phyloP scores from a whole-genome alignment of 768 basidiomycete genomes.

The Rhodotorula graminis region DNA sequence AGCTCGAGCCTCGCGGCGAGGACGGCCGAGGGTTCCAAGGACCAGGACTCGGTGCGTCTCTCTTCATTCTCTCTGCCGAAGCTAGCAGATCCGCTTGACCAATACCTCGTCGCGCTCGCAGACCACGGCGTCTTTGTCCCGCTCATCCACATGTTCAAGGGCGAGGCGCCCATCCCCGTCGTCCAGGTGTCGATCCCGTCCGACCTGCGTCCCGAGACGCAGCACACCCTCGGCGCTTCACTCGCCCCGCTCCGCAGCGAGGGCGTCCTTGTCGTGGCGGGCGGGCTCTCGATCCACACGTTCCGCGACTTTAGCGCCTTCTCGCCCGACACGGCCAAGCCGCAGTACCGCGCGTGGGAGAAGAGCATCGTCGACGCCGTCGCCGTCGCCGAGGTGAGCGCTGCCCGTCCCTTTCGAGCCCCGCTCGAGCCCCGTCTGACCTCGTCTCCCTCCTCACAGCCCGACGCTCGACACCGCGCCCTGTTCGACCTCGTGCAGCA shows the following conservation, averaged over 20 bases:
- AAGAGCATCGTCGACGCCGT: constrained; percentile 59
- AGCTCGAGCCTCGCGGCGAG: constrained; percentile 57
- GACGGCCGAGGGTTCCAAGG: constrained; percentile 65
- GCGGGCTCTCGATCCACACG: constrained; percentile 67
- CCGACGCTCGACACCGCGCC: constrained; percentile 55
- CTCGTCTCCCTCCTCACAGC: constrained; percentile 46
- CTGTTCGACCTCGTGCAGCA: constrained; percentile 59
- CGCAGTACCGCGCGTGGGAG: constrained; percentile 58
- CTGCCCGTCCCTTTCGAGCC: neutral
- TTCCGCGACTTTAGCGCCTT: constrained; percentile 57
- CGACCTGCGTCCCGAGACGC: constrained; percentile 57
- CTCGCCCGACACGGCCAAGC: constrained; percentile 53
- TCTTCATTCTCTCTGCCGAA: no score
- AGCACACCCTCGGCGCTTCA: constrained; percentile 64
- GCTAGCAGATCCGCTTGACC: no score
- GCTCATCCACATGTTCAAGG: constrained; percentile 67
- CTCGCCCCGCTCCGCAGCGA: constrained; percentile 61
- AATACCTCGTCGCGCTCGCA: neutral
- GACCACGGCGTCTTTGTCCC: constrained; percentile 79
- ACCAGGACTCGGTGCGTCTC: constrained; percentile 53
- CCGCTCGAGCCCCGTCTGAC: neutral
- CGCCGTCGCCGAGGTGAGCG: constrained; percentile 10
- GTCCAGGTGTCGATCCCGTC: constrained; percentile 56
- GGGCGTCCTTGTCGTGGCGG: constrained; percentile 64
- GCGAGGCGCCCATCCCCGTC: constrained; percentile 57